Conservation (phyloP, 2,329 filamentous ascomycete genomes). For the Alternaria postmessia region DNA sequence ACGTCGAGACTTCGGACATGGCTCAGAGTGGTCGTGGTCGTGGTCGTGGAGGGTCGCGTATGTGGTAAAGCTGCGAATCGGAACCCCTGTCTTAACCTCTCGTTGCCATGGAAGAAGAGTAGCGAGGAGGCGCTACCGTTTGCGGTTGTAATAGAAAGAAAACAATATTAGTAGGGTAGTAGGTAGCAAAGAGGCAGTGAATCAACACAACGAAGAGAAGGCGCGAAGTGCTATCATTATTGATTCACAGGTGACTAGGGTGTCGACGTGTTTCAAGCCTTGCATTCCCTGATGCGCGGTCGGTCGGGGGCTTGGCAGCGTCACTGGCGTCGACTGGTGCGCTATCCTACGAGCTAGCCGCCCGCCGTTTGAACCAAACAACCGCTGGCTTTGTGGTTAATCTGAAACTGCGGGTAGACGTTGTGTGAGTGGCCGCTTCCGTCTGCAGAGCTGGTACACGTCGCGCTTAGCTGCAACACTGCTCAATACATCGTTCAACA, state of each 20-base stretch:
- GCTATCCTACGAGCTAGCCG: constrained; percentile 9
- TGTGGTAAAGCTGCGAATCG: constrained; percentile 5
- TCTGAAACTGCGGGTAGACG: neutral
- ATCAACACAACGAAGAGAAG: constrained; percentile 8
- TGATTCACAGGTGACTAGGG: constrained; percentile 14
- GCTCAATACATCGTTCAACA: neutral
- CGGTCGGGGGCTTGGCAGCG: constrained; percentile 18
- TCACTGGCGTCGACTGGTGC: constrained; percentile 15
- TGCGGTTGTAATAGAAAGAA: neutral
- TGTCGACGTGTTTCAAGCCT: constrained; percentile 24
- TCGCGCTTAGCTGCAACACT: neutral
- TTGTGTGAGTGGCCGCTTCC: neutral
- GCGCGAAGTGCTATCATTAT: constrained; percentile 7
- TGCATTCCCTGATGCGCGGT: constrained; percentile 20
- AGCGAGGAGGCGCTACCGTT: neutral
- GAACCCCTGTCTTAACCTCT: constrained; percentile 15
- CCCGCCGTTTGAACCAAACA: constrained; percentile 19
- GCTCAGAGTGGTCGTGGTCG: constrained; percentile 4
- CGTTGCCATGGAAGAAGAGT: constrained; percentile 14
- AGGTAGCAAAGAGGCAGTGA: constrained; percentile 2
- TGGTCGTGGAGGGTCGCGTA: constrained; percentile 5
- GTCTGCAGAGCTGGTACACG: neutral
- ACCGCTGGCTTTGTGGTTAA: constrained; percentile 1
- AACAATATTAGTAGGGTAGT: neutral
- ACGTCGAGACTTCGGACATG: constrained; percentile 17